These are phyloP conservation scores for Lactifluus subvellereus DNA, from an alignment of 768 basidiomycete genomes.

Conservation along the genomic window DNA sequence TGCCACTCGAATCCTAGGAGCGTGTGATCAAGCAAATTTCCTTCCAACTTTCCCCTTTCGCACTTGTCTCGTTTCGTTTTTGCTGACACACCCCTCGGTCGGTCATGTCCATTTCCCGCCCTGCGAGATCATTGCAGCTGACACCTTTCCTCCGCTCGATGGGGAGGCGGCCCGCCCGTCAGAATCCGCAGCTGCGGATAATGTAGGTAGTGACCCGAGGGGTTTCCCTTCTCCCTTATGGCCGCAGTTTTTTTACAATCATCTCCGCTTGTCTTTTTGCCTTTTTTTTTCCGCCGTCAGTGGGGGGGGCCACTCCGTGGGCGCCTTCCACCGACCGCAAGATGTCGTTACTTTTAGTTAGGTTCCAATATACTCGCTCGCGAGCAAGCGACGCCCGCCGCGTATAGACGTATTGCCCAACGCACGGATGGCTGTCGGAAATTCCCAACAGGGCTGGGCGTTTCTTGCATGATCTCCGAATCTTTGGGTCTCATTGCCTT, in stretches of 20 bases:
- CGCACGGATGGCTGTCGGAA: not conserved
- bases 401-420: not conserved
- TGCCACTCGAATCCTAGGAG: conserved; percentile 1
- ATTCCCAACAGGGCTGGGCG: conserved; percentile 1
- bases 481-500: conserved; percentile 10
- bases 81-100: conserved; percentile 1
- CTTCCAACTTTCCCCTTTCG: conserved; percentile 17
- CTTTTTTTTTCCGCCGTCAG: not conserved
- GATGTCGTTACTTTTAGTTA: conserved; percentile 1
- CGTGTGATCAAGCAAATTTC: conserved; percentile 16
- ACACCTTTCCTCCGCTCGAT: not conserved
- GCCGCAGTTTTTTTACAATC: conserved; percentile 1
- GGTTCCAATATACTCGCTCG: not conserved
- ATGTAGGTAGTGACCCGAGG: conserved; percentile 1
- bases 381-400: not conserved
- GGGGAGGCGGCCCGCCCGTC: not conserved
- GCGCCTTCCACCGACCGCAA: not conserved
- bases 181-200: conserved; percentile 11
- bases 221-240: not conserved
- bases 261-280: conserved; percentile 1
- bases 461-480: conserved; percentile 13
- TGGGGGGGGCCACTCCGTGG: not conserved
- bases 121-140: conserved; percentile 1
- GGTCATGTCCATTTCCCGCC: not conserved
- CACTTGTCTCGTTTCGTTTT: not conserved